A percentile compares a stretch with the other conserved stretches of the same genome.
These are phyloP conservation scores for Boechera retrofracta DNA, from an alignment of 345 rosid genomes.

Conservation along the genomic window DNA sequence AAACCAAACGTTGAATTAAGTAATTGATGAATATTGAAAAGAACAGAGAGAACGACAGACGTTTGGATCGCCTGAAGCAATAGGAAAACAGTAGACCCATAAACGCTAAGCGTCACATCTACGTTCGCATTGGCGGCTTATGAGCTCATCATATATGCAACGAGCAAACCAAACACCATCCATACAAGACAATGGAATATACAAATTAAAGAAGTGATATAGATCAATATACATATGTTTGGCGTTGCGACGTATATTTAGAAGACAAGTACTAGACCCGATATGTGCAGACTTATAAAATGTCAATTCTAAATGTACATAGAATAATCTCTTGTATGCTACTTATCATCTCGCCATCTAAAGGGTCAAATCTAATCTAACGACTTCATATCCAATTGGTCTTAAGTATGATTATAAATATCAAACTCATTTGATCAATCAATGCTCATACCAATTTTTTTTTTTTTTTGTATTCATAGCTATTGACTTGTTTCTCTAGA, in stretches of 20 bases:
- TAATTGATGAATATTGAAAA: too few species aligned
- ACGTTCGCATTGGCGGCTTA: constrained; percentile 3
- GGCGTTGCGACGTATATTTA: constrained; percentile 11
- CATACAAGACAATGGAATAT: background rate
- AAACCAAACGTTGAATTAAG: too few species aligned
- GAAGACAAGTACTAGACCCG: constrained; percentile 13
- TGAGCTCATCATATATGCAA: constrained; percentile 5
- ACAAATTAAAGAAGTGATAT: too few species aligned
- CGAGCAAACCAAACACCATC: background rate
- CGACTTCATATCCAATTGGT: background rate
- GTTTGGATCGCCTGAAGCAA: too few species aligned
- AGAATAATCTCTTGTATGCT: background rate
- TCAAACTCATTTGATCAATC: constrained; percentile 29
- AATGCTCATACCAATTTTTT: constrained; percentile 3
- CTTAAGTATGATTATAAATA: background rate
- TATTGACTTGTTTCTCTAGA: background rate
- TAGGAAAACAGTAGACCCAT: too few species aligned
- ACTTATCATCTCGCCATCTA: constrained; percentile 15
- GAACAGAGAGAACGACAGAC: too few species aligned
- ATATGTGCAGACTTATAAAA: background rate
- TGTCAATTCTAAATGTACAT: constrained; percentile 1
- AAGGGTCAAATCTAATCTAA: background rate
- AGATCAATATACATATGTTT: background rate
- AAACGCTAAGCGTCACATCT: background rate
- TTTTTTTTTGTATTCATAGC: background rate